Conservation (phyloP, 148 eudicot genomes). For the Linanthus parryae region DNA sequence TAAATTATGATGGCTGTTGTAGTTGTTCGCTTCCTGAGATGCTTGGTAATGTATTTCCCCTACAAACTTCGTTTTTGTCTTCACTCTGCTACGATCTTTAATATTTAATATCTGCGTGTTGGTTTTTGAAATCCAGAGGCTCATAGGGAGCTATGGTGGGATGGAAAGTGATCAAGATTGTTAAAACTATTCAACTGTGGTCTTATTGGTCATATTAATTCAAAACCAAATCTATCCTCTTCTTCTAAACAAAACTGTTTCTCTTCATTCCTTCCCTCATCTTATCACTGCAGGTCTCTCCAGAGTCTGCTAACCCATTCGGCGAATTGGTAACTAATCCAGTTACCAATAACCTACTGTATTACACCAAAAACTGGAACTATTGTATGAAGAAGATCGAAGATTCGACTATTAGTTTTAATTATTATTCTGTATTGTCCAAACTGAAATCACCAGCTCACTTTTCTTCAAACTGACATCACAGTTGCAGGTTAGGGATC, state of each 20-base stretch:
- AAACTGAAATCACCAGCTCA: neutral
- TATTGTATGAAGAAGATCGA: conserved; percentile 32
- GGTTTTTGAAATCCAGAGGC: conserved; percentile 39
- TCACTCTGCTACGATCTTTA: no score
- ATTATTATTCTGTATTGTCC: neutral
- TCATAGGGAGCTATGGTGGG: conserved; percentile 57
- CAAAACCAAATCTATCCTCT: neutral
- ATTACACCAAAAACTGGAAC: conserved; percentile 75
- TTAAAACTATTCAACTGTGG: conserved; percentile 1
- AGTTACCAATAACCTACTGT: conserved; percentile 56
- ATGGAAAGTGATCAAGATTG: conserved; percentile 69
- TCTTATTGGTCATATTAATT: neutral
- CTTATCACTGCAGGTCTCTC: conserved; percentile 40
- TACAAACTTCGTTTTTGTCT: neutral
- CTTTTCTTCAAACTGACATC: conserved; percentile 4
- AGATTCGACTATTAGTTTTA: conserved; percentile 1
- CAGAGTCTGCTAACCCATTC: conserved; percentile 60
- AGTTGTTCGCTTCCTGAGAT: conserved; percentile 80
- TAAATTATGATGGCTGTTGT: conserved; percentile 93
- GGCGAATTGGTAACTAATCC: conserved; percentile 78
- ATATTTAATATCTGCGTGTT: conserved; percentile 1
- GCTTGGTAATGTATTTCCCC: conserved; percentile 54
- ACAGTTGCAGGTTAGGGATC: conserved; percentile 60
- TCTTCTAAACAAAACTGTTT: neutral
- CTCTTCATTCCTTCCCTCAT: neutral